Percentiles rank a stretch among this genome's conserved stretches.
Evolutionary conservation across 108 stramenopile species (phyloP).

Genomic region (Ochromonas danica): DNA sequence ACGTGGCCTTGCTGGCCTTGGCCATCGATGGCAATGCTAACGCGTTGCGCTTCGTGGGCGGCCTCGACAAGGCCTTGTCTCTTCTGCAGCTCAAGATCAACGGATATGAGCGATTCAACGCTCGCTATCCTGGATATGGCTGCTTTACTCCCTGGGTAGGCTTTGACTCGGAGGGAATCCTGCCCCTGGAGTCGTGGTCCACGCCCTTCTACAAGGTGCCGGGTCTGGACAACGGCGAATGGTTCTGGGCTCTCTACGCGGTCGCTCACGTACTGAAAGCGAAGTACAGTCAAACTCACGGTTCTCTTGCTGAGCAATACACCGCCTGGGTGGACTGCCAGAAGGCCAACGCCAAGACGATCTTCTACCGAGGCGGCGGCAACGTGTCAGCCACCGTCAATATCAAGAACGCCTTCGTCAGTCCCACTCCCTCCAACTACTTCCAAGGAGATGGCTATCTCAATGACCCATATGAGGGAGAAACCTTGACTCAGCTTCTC

Average conservation of each 20-base stretch:
- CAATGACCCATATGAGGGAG: not conserved
- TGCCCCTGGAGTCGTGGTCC: not conserved
- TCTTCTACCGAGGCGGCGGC: conserved; percentile 1
- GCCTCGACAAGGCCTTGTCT: not conserved
- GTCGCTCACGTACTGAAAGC: not conserved
- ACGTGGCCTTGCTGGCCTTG: not conserved
- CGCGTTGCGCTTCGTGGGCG: not conserved
- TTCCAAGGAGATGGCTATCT: not conserved
- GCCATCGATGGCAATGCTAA: not conserved
- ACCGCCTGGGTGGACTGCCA: not conserved
- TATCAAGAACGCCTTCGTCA: not conserved
- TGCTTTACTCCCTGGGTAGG: conserved; percentile 8
- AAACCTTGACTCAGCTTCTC: not conserved
- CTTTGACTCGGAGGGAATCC: not conserved
- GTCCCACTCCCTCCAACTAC: not conserved
- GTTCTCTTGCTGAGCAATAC: not conserved
- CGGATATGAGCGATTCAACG: not conserved
- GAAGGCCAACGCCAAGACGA: not conserved
- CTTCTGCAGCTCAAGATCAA: conserved; percentile 18
- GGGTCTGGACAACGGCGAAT: conserved; percentile 30
- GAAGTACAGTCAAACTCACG: not conserved
- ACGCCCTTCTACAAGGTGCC: conserved; percentile 1
- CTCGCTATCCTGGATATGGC: not conserved
- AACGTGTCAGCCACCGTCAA: not conserved
- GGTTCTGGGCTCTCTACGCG: conserved; percentile 1